A percentile compares a stretch with the other conserved stretches of the same genome.
phyloP scores from a whole-genome alignment of 768 basidiomycete genomes.

The Steccherinum ochraceum region DNA sequence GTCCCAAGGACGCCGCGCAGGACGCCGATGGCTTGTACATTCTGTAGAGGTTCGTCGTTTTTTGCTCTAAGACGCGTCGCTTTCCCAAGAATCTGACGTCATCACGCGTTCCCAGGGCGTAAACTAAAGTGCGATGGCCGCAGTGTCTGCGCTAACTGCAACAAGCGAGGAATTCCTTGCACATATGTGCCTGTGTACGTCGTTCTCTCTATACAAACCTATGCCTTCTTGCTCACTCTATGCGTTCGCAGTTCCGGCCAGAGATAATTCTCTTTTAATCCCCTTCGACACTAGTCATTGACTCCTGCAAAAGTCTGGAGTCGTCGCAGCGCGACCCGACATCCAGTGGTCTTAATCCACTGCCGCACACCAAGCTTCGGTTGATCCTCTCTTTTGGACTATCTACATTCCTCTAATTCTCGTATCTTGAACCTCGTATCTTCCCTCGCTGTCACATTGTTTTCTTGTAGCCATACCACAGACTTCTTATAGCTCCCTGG shows the following conservation, averaged over 20 bases:
- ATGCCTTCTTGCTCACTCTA: not conserved
- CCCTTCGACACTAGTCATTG: not conserved
- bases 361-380: too few species aligned
- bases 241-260: not conserved
- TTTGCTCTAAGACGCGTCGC: conserved; percentile 1
- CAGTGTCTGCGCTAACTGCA: conserved; percentile 63
- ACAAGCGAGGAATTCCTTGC: conserved; percentile 52
- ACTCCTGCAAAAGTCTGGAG: not conserved
- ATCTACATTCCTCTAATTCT: not conserved
- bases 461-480: not conserved
- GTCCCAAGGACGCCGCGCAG: conserved; percentile 32
- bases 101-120: conserved; percentile 36
- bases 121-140: conserved; percentile 73
- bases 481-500: not conserved
- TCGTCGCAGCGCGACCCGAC: not conserved
- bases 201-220: not conserved
- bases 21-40: conserved; percentile 68
- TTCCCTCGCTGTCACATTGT: not conserved
- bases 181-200: conserved; percentile 62
- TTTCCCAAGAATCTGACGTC: conserved; percentile 1
- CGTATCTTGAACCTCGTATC: not conserved
- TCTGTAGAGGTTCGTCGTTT: conserved; percentile 55
- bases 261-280: not conserved
- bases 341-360: not conserved
- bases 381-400: too few species aligned